Percentiles rank a stretch among this genome's conserved stretches.
phyloP scores from a whole-genome alignment of 1,139 yeast genomes.

The Kurtzmaniella quercitrusa region DNA sequence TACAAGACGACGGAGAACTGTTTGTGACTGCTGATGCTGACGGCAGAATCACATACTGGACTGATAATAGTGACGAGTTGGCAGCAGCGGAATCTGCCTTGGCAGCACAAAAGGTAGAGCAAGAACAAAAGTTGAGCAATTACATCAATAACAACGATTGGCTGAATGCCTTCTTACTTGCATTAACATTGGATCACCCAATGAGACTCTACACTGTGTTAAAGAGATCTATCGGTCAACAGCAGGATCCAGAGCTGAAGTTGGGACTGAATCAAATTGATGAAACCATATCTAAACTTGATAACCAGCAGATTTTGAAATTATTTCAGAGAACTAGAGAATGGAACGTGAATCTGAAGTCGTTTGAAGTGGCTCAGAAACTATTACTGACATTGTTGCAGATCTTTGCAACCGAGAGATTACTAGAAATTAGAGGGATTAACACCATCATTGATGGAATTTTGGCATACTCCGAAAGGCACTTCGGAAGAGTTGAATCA shows the following conservation, averaged over 20 bases:
- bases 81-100: conserved; percentile 47
- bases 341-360: conserved; percentile 90
- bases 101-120: conserved; percentile 63
- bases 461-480: conserved; percentile 85
- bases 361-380: conserved; percentile 76
- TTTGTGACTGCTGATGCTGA: conserved; percentile 92
- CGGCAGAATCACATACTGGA: conserved; percentile 86
- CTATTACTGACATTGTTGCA: conserved; percentile 61
- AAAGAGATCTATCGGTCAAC: conserved; percentile 45
- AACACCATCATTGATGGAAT: conserved; percentile 67
- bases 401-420: conserved; percentile 47
- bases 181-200: conserved; percentile 82
- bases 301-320: conserved; percentile 52
- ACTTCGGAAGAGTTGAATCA: conserved; percentile 68
- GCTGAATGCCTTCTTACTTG: conserved; percentile 83
- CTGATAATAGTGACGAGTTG: conserved; percentile 75
- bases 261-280: conserved; percentile 67
- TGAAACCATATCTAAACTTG: conserved; percentile 53
- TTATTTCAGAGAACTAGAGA: conserved; percentile 77
- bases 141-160: conserved; percentile 69
- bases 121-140: conserved; percentile 81
- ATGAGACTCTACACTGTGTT: conserved; percentile 75
- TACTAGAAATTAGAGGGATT: conserved; percentile 65
- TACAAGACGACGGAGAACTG: conserved; percentile 59
- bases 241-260: conserved; percentile 43